phyloP scores from a whole-genome alignment of 2,329 filamentous ascomycete species.

The Calonectria crousiana region DNA sequence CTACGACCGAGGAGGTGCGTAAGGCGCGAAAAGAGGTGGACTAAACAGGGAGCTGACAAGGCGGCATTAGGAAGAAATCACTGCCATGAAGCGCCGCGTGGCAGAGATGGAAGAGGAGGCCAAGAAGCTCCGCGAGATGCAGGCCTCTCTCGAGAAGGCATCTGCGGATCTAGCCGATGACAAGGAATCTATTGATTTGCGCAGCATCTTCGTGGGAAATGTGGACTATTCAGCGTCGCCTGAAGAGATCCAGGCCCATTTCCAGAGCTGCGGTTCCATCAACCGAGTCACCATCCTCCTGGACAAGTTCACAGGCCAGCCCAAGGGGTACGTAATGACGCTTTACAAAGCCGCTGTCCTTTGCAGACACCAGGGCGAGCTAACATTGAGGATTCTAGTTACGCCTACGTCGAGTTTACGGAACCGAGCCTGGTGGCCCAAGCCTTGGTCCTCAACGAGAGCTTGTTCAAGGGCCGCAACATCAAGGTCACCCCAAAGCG shows the following conservation, averaged over 20 bases:
- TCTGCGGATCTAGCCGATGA: conserved; percentile 87
- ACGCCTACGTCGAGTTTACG: conserved; percentile 98
- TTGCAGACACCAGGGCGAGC: not conserved
- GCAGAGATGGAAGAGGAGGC: conserved; percentile 94
- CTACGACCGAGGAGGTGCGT: conserved; percentile 53
- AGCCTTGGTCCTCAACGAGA: conserved; percentile 95
- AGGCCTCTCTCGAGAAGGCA: conserved; percentile 86
- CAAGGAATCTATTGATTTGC: conserved; percentile 94
- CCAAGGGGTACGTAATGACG: conserved; percentile 85
- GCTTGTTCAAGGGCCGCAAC: conserved; percentile 92
- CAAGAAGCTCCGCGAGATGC: conserved; percentile 88
- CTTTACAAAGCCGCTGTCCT: not conserved
- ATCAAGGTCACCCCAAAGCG: conserved; percentile 96
- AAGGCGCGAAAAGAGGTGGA: conserved; percentile 46
- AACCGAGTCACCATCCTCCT: conserved; percentile 97
- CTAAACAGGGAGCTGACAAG: conserved; percentile 48
- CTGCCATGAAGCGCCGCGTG: conserved; percentile 87
- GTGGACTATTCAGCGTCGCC: conserved; percentile 98
- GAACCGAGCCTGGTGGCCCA: conserved; percentile 94
- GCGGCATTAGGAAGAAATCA: conserved; percentile 77
- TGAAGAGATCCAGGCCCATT: conserved; percentile 96
- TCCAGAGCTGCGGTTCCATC: conserved; percentile 96
- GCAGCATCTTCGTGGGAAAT: conserved; percentile 98
- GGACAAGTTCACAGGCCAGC: conserved; percentile 98
- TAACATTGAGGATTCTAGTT: conserved; percentile 67